These are phyloP conservation scores for Funneliformis geosporum DNA, from an alignment of 192 early-diverging fungal genomes.

Conservation along the genomic window DNA sequence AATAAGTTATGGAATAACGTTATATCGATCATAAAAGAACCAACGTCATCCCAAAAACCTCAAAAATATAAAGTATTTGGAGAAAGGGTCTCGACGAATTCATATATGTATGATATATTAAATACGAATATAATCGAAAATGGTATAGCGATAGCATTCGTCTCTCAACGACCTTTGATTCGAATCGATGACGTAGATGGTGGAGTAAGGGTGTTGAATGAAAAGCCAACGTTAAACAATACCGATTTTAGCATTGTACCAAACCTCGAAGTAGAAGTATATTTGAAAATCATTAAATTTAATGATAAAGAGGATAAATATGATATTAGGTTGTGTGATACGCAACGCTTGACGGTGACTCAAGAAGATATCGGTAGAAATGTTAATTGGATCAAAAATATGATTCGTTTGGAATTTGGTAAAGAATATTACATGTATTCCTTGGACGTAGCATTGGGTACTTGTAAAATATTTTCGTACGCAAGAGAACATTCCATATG, in stretches of 20 bases:
- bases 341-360: neutral
- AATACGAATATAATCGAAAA: neutral
- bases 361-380: neutral
- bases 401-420: neutral
- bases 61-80: neutral
- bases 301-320: neutral
- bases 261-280: neutral
- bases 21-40: neutral
- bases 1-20: neutral
- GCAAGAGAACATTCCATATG: neutral
- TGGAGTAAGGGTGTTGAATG: neutral
- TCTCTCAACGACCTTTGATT: neutral
- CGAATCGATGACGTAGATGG: neutral
- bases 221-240: neutral
- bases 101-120: neutral
- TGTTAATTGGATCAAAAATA: neutral
- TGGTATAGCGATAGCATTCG: neutral
- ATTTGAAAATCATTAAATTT: neutral
- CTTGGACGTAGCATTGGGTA: neutral
- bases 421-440: conserved; percentile 4
- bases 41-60: neutral
- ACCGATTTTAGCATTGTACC: neutral
- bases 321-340: neutral
- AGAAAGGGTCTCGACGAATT: neutral
- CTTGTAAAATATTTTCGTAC: neutral